phyloP scores from a whole-genome alignment of 1,139 yeast genomes.

The Lodderomyces orthopsilosis region DNA sequence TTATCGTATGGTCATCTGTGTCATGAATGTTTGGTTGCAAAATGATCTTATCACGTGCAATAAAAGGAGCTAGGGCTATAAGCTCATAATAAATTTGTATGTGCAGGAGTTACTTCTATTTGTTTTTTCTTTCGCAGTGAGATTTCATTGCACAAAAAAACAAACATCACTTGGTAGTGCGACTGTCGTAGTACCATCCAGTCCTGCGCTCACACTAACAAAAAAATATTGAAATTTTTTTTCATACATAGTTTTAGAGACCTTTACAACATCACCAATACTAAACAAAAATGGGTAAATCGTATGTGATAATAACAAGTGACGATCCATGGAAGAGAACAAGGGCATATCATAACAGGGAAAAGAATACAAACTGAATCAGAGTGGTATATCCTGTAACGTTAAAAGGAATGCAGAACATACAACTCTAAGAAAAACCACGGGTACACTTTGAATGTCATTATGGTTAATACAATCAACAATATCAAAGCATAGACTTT shows the following conservation, averaged over 20 bases:
- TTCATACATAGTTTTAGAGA: conserved; percentile 2
- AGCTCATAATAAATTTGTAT: no score
- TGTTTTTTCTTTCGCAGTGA: not conserved
- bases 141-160: no score
- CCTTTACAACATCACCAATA: conserved; percentile 10
- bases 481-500: no score
- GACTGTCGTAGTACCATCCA: no score
- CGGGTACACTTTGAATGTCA: no score
- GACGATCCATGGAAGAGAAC: not conserved
- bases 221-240: conserved; percentile 11
- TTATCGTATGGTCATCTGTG: no score
- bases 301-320: conserved; percentile 45
- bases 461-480: no score
- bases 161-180: conserved; percentile 2
- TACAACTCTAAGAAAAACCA: no score
- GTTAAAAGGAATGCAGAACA: no score
- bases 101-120: no score
- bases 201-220: conserved; percentile 15
- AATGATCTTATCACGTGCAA: not conserved
- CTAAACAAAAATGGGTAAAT: conserved; percentile 69
- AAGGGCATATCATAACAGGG: not conserved
- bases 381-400: not conserved
- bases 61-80: not conserved
- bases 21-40: not conserved
- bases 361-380: not conserved